Conservation (phyloP, 805 yeast genomes). For the Metschnikowia noctiluminum region DNA sequence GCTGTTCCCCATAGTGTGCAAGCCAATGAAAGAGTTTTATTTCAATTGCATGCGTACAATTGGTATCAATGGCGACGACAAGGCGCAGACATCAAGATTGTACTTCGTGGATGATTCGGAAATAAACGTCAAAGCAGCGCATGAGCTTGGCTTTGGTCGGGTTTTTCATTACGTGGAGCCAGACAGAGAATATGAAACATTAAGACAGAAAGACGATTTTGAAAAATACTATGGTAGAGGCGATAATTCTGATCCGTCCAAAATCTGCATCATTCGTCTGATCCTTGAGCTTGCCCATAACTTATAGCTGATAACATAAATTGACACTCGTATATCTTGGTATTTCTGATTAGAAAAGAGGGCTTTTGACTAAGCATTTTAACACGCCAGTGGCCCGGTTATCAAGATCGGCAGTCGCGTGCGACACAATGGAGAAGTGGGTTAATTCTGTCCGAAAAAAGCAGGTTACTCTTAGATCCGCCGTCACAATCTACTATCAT, state of each 20-base stretch:
- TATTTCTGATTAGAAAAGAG: too few species aligned
- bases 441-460: too few species aligned
- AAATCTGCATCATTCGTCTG: conserved; percentile 51
- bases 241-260: conserved; percentile 26
- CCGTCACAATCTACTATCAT: neutral
- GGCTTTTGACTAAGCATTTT: too few species aligned
- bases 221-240: conserved; percentile 33
- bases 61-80: conserved; percentile 40
- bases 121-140: conserved; percentile 73
- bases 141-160: conserved; percentile 64
- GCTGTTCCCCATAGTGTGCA: conserved; percentile 68
- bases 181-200: conserved; percentile 46
- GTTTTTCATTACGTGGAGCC: conserved; percentile 75
- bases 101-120: conserved; percentile 83
- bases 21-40: conserved; percentile 78
- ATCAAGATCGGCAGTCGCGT: too few species aligned
- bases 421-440: too few species aligned
- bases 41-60: conserved; percentile 63
- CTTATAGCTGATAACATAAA: neutral
- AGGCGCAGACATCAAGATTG: conserved; percentile 47
- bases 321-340: too few species aligned
- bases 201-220: conserved; percentile 28
- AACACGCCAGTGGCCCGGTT: too few species aligned
- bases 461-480: neutral
- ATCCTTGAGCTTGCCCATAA: conserved; percentile 48